Conservation (phyloP, 352 stramenopile species). For the Phytophthora hybrid region DNA sequence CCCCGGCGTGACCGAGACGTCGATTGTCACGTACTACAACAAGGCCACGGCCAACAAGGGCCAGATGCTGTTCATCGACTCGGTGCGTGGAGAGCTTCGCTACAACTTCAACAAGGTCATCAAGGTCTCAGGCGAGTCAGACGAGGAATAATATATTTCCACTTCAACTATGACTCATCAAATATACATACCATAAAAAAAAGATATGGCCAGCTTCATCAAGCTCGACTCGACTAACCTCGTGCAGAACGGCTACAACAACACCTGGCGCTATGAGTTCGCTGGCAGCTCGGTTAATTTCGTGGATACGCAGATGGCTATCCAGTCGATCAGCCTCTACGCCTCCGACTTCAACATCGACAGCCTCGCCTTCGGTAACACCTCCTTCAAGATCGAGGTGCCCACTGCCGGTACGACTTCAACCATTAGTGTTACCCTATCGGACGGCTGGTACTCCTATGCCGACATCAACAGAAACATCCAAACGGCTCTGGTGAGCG, state of each 20-base stretch:
- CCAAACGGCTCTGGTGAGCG: conserved; percentile 13
- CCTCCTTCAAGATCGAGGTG: not conserved
- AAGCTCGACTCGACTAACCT: conserved; percentile 24
- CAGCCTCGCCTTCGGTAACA: not conserved
- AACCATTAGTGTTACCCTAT: not conserved
- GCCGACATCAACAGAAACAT: conserved; percentile 16
- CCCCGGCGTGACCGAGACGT: not conserved
- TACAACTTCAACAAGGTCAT: conserved; percentile 19
- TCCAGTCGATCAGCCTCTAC: not conserved
- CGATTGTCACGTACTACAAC: conserved; percentile 7
- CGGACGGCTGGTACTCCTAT: conserved; percentile 18
- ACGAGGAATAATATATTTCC: conserved; percentile 1
- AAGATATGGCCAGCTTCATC: conserved; percentile 16
- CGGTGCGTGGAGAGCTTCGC: conserved; percentile 14
- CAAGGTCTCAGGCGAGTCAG: not conserved
- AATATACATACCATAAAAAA: conserved; percentile 16
- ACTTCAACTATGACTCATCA: conserved; percentile 2
- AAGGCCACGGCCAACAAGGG: conserved; percentile 1
- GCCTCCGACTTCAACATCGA: not conserved
- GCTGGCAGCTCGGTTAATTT: conserved; percentile 7
- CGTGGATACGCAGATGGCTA: conserved; percentile 3
- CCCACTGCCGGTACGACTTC: not conserved
- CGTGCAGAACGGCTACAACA: conserved; percentile 18
- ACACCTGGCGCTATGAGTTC: conserved; percentile 12
- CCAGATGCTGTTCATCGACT: conserved; percentile 17